A percentile compares a stretch with the other conserved stretches of the same genome.
Conservation (phyloP, 176 grass and related monocot genomes). For the bread wheat (Triticum aestivum) region IWGSC_CS_RefSeq_v2.1 NC_057797.1:67117126-67117625, state of each 20-base stretch:
- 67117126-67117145: background rate
- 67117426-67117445: background rate
- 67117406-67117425: background rate
- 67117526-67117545: background rate
- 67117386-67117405: background rate
- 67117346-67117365: too few species aligned
- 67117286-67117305: background rate
- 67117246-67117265: background rate
- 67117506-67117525: background rate
- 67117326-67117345: too few species aligned
- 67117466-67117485: accelerated
- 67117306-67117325: too few species aligned
- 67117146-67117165: background rate
- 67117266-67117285: background rate
- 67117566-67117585: too few species aligned
- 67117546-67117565: background rate
- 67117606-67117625: too few species aligned
- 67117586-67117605: background rate
- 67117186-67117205: background rate
- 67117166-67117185: accelerated
- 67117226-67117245: background rate
- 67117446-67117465: background rate
- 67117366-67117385: background rate
- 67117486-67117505: background rate
- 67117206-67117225: background rate